Conservation (phyloP, 1,284 basidiomycete genomes). For the Pseudozyma sp. region DNA sequence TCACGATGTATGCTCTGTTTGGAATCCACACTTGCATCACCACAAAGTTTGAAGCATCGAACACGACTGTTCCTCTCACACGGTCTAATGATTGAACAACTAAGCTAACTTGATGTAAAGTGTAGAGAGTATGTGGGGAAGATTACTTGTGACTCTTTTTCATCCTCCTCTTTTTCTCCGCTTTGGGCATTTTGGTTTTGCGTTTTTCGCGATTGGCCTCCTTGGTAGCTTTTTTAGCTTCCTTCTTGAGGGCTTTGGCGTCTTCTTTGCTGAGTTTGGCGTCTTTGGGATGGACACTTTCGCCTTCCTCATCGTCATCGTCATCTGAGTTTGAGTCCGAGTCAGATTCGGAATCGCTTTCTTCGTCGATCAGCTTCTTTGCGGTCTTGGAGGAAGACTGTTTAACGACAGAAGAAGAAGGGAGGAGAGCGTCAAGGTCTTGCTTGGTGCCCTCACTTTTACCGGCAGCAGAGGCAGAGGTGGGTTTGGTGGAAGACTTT, state of each 20-base stretch:
- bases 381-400: not conserved
- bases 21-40: no score
- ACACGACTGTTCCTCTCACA: not conserved
- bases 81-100: not conserved
- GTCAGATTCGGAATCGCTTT: constrained; percentile 18
- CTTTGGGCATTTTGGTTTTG: constrained; percentile 67
- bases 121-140: not conserved
- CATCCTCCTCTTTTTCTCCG: constrained; percentile 62
- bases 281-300: constrained; percentile 30
- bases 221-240: constrained; percentile 59
- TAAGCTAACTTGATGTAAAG: not conserved
- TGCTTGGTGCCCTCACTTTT: not conserved
- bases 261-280: constrained; percentile 46
- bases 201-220: constrained; percentile 60
- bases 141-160: constrained; percentile 59
- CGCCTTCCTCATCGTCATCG: constrained; percentile 10
- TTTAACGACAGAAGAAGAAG: not conserved
- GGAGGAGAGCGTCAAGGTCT: constrained; percentile 8
- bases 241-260: constrained; percentile 41
- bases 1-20: no score
- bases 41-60: no score
- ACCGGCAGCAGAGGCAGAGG: not conserved
- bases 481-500: not conserved
- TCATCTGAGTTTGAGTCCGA: not conserved
- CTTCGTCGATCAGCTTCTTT: constrained; percentile 4